Conservation (phyloP, 768 basidiomycete genomes). For the Termitomyces sp. region DNA sequence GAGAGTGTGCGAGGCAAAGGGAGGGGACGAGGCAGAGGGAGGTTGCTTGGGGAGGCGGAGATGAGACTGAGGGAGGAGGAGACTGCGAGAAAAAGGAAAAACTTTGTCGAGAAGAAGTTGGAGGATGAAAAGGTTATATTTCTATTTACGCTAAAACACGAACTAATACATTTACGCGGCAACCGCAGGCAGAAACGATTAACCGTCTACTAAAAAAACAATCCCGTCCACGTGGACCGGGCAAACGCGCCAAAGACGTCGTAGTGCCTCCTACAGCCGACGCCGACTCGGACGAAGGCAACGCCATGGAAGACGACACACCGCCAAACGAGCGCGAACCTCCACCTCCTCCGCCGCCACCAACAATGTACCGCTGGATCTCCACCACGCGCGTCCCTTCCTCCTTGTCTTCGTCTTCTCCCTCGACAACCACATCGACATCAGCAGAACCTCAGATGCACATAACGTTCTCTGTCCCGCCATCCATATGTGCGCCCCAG, state of each 20-base stretch:
- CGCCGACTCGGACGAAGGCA: conserved; percentile 29
- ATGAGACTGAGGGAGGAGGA: conserved; percentile 56
- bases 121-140: conserved; percentile 90
- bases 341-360: background rate
- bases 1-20: conserved; percentile 9
- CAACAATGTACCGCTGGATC: conserved; percentile 71
- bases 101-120: conserved; percentile 76
- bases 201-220: conserved; percentile 87
- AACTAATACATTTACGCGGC: background rate
- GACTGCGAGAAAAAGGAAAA: conserved; percentile 75
- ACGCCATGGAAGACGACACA: conserved; percentile 22
- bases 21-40: conserved; percentile 14
- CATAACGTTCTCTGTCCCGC: conserved; percentile 53
- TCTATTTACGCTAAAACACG: no score
- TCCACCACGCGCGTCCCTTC: conserved; percentile 41
- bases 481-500: conserved; percentile 1
- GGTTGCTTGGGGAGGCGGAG: conserved; percentile 16
- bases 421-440: background rate
- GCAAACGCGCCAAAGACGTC: conserved; percentile 36
- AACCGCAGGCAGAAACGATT: conserved; percentile 72
- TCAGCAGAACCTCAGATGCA: conserved; percentile 23
- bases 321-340: background rate
- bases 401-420: background rate
- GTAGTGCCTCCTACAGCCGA: conserved; percentile 16
- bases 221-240: conserved; percentile 48